phyloP scores from a whole-genome alignment of 768 basidiomycete genomes.

The Termitomyces sp. region DNA sequence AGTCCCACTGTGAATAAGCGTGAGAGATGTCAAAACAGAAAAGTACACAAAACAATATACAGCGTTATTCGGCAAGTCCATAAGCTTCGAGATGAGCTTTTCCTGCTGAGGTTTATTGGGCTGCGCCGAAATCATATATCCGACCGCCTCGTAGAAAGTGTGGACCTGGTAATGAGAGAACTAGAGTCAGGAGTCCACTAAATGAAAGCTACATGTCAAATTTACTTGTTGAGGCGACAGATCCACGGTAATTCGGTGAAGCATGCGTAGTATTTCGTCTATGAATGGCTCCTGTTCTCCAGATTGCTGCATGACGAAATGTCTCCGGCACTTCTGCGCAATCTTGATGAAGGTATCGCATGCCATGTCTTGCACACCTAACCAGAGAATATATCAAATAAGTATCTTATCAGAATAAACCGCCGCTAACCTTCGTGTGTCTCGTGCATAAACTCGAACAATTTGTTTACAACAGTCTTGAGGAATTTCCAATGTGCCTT shows the following conservation, averaged over 20 bases:
- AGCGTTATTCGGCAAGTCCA: slow-evolving; percentile 96
- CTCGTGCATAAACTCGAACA: slow-evolving; percentile 99
- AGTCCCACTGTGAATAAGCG: slow-evolving; percentile 73
- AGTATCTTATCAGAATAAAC: background rate
- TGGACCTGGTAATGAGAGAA: slow-evolving; percentile 55
- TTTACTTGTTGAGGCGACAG: slow-evolving; percentile 80
- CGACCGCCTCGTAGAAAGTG: slow-evolving; percentile 98
- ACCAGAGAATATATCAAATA: background rate
- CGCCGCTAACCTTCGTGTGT: slow-evolving; percentile 80
- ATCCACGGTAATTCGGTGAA: slow-evolving; percentile 94
- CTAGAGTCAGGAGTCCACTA: background rate
- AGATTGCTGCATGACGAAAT: slow-evolving; percentile 98
- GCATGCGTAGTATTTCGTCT: slow-evolving; percentile 88
- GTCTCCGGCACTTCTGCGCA: slow-evolving; percentile 95
- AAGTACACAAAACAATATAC: slow-evolving; percentile 30
- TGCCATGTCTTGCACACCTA: slow-evolving; percentile 99
- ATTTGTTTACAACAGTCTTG: slow-evolving; percentile 99
- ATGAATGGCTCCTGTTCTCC: slow-evolving; percentile 97
- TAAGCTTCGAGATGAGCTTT: slow-evolving; percentile 88
- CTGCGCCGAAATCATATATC: slow-evolving; percentile 99
- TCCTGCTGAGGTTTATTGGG: slow-evolving; percentile 98
- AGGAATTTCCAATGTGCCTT: slow-evolving; percentile 99
- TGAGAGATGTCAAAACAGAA: slow-evolving; percentile 2
- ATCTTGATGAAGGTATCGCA: slow-evolving; percentile 99
- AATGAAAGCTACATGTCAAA: slow-evolving; percentile 11